A percentile compares a stretch with the other conserved stretches of the same genome.
Conservation (phyloP, 306 rosid species). For the Cucurbita pepo region DNA sequence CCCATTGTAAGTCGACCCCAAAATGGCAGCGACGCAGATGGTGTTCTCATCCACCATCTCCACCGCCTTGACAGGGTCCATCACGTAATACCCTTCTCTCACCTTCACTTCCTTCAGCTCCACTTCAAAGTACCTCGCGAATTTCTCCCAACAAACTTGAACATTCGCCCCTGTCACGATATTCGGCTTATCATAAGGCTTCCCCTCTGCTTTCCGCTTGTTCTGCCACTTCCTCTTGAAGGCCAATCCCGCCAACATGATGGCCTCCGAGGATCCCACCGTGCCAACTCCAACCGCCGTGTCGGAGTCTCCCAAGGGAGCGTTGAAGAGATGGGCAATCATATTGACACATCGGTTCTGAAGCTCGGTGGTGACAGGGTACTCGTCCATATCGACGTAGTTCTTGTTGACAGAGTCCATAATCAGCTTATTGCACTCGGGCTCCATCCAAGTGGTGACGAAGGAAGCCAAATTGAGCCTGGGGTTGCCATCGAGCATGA, state of each 20-base stretch:
- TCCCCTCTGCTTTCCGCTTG: slow-evolving; percentile 27
- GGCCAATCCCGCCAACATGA: slow-evolving; percentile 77
- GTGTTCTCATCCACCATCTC: slow-evolving; percentile 76
- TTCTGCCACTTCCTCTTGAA: slow-evolving; percentile 75
- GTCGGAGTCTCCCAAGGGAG: slow-evolving; percentile 42
- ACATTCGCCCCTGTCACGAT: slow-evolving; percentile 65
- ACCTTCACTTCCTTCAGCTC: slow-evolving; percentile 60
- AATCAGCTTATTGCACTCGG: slow-evolving; percentile 51
- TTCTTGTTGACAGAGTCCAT: slow-evolving; percentile 71
- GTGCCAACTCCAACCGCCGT: slow-evolving; percentile 47
- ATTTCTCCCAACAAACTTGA: slow-evolving; percentile 82
- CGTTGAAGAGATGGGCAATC: slow-evolving; percentile 49
- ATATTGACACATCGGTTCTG: slow-evolving; percentile 78
- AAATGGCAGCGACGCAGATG: slow-evolving; percentile 65
- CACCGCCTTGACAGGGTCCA: slow-evolving; percentile 66
- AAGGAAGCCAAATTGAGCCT: slow-evolving; percentile 66
- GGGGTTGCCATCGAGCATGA: slow-evolving; percentile 46
- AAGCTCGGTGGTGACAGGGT: slow-evolving; percentile 44
- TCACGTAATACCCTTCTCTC: slow-evolving; percentile 55
- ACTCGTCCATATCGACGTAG: slow-evolving; percentile 22
- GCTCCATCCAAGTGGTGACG: slow-evolving; percentile 79
- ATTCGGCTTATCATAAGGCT: slow-evolving; percentile 36
- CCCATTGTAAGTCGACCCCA: slow-evolving; percentile 73
- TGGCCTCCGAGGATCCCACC: slow-evolving; percentile 78
- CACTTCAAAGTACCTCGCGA: slow-evolving; percentile 61